These are phyloP conservation scores for Paxillus rubicundulus DNA, from an alignment of 768 basidiomycete species.

Conservation along the genomic window DNA sequence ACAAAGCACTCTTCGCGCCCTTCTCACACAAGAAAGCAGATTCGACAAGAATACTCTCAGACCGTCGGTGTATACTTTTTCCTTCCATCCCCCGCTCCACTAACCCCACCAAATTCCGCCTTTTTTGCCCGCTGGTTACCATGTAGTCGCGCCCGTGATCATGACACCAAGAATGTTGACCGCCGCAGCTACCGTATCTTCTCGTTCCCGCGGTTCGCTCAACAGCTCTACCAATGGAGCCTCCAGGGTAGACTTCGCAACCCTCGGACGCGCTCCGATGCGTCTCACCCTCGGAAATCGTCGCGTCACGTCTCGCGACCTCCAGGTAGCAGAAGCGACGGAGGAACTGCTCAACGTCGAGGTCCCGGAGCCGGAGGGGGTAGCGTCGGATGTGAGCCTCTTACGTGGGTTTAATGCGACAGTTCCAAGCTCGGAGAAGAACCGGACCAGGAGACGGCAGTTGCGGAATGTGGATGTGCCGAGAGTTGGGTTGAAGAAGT, in stretches of 20 bases:
- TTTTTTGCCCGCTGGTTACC: conserved; percentile 3
- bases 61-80: conserved; percentile 48
- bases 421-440: conserved; percentile 82
- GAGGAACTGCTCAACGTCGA: conserved; percentile 70
- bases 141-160: conserved; percentile 74
- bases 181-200: conserved; percentile 65
- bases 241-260: conserved; percentile 64
- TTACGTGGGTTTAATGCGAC: conserved; percentile 93
- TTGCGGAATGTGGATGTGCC: conserved; percentile 78
- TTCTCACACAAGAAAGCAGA: conserved; percentile 59
- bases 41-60: conserved; percentile 70
- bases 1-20: conserved; percentile 69
- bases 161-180: conserved; percentile 86
- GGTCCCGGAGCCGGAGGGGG: conserved; percentile 70
- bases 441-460: conserved; percentile 72
- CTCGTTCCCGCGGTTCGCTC: conserved; percentile 38
- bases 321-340: conserved; percentile 79
- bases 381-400: conserved; percentile 73
- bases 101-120: not conserved
- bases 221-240: conserved; percentile 30
- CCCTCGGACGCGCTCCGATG: conserved; percentile 75
- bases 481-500: conserved; percentile 71
- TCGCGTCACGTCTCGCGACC: conserved; percentile 77
- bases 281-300: conserved; percentile 62
- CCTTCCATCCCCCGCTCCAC: not conserved